Percentiles rank a stretch among this genome's conserved stretches.
These are phyloP conservation scores for Salvia splendens DNA, from an alignment of 257 asterid genomes.

Conservation along the genomic window DNA sequence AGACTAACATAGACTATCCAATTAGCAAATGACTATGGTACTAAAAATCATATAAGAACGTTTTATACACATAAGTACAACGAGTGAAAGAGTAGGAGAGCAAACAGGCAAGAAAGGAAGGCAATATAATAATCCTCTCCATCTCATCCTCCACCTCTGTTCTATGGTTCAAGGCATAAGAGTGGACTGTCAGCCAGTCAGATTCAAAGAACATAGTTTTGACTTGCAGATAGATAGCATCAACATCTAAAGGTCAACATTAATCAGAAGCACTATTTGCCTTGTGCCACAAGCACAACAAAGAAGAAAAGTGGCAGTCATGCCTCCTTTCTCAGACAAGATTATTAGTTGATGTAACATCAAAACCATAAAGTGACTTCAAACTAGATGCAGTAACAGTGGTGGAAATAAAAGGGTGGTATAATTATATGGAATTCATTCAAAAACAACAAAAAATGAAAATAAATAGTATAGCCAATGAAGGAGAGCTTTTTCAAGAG, in stretches of 20 bases:
- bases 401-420: constrained; percentile 9
- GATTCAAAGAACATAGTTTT: neutral
- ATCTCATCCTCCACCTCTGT: neutral
- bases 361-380: constrained; percentile 15
- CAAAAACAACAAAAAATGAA: neutral
- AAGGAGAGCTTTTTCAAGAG: neutral
- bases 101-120: neutral
- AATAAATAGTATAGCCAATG: too few species aligned
- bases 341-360: constrained; percentile 11
- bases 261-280: constrained; percentile 32
- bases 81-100: neutral
- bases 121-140: neutral
- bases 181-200: neutral
- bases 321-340: constrained; percentile 30
- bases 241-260: constrained; percentile 20
- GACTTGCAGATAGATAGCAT: constrained; percentile 14
- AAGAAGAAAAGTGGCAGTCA: constrained; percentile 29
- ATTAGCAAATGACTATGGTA: neutral
- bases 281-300: constrained; percentile 38
- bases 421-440: neutral
- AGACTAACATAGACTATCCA: neutral
- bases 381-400: constrained; percentile 29
- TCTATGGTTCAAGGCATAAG: neutral
- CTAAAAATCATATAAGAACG: constrained; percentile 5
- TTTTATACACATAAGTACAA: neutral